Base-by-base conservation (phyloP, 768 basidiomycete genomes). In the Termitomyces bulborhizus region DNA sequence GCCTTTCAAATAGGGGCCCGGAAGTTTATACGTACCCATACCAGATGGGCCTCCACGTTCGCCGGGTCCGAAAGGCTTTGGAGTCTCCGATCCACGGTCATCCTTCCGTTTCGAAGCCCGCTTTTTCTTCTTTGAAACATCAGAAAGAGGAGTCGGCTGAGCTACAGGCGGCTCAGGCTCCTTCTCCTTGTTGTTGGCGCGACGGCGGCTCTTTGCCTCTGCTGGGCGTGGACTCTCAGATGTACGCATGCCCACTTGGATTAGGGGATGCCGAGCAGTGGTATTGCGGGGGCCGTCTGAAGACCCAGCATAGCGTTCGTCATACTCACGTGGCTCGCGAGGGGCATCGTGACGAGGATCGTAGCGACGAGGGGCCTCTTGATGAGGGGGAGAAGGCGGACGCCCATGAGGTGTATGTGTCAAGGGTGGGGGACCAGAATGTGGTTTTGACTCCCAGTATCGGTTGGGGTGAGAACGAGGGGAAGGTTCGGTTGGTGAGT, bases 371-470 rank as follows among this genome's bases (percentile, higher is more conserved):
- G 76, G 63, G 27, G 66, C 72, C 49, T 82, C 82, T 11, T 73
- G 71, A 31, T 71, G 72, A 9, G 66, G 68, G 26, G 67, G 72
- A 50, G 73, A 69, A 4, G 71, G 68, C 32, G 66, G 67, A 42
- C 71, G 64, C 31, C 65, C 55, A 46, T 66, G 69, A 36, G 71
- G 60, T 12, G 69, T 51, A 53, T 64, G 64, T 45, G 68, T 42
- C 51, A 69, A 70, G 4, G 54, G 53, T 6, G 58, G 54, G 11
- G 66, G 65, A 26, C 64, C 63, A 13, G 70, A 71, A 1, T 73
- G 66, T 3, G 79, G 81, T 64, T 83, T 85, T 32, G 78, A 68
- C 15, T 88, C 87, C 86, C 85, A 88, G 62, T 83, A 81, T 6
- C 77, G 64, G 15, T 74, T 68, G 4, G 71, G 62, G 32, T 79